A percentile compares a stretch with the other conserved stretches of the same genome.
Conservation (phyloP, 768 basidiomycete species). For the Agaricus subrufescens region DNA sequence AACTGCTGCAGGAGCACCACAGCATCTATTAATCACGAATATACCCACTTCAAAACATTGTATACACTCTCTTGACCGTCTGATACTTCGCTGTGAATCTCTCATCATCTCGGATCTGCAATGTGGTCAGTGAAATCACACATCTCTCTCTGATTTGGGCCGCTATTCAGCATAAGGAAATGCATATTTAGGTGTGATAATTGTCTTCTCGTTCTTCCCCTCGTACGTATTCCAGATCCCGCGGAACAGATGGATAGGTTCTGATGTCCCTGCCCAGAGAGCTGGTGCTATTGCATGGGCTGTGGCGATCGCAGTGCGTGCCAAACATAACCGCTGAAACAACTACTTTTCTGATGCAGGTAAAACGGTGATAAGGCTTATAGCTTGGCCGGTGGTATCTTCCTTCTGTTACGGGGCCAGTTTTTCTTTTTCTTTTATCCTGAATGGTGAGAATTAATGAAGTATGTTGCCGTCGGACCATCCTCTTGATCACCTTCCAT, state of each 20-base stretch:
- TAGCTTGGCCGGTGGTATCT: slow-evolving; percentile 60
- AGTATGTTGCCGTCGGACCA: not conserved
- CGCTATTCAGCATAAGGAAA: slow-evolving; percentile 5
- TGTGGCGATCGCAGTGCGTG: slow-evolving; percentile 53
- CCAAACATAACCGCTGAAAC: slow-evolving; percentile 7
- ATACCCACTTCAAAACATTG: slow-evolving; percentile 2
- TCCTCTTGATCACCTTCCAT: slow-evolving; percentile 6
- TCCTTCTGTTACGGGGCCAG: slow-evolving; percentile 57
- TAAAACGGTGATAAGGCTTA: slow-evolving; percentile 41
- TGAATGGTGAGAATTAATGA: slow-evolving; percentile 45
- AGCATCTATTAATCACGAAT: not conserved
- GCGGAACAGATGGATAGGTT: slow-evolving; percentile 12
- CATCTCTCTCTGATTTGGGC: slow-evolving; percentile 3
- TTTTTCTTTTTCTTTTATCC: slow-evolving; percentile 61
- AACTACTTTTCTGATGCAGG: slow-evolving; percentile 8
- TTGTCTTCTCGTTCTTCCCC: slow-evolving; percentile 67
- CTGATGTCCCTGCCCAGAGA: slow-evolving; percentile 40
- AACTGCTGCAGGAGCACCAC: slow-evolving; percentile 6
- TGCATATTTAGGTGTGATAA: slow-evolving; percentile 63
- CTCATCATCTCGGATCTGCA: slow-evolving; percentile 9
- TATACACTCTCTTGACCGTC: slow-evolving; percentile 5
- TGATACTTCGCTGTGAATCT: slow-evolving; percentile 18
- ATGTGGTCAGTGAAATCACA: slow-evolving; percentile 23
- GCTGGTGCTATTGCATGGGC: slow-evolving; percentile 72
- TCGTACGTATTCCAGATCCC: slow-evolving; percentile 39